Evolutionary conservation across 2,329 filamentous ascomycete species (phyloP), one percentile per base, ranked within the genome.

Genomic region (Plectosphaerella sp.): DNA sequence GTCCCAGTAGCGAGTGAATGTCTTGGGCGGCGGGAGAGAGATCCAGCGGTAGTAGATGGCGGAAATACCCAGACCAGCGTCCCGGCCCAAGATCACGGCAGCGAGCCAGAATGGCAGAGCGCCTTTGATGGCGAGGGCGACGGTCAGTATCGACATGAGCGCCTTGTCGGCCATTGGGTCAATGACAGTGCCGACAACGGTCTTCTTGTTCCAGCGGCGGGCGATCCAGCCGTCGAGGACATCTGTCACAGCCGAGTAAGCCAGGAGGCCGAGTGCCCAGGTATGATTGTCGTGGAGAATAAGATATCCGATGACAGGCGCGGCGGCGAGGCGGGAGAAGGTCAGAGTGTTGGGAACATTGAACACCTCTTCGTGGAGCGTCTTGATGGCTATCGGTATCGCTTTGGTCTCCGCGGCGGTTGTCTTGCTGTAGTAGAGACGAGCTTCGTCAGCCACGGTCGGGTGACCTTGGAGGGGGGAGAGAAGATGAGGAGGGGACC

Each of bases 31-130:
- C 1, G 94, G 94, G 6, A 99, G 79, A 2, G 90, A 95, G 59
- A 97, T 95, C 82, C 91, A 97, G 57, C 94, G 87, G 70, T 94
- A 97, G 74, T 97, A 97, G 60, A 99, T 86, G 22, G 94, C 94
- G 2, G 91, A 84, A 20, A 96, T 78, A 24, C 82, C 91, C 5
- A 99, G 80, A 18, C 86, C 89, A 42, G 89, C 82, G 62, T 99
- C 94, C 43, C 94, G 84, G 25, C 92, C 92, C 4, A 99, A 82
- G 56, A 99, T 96, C 48, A 97, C 84, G n/a, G 79, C 80, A 3
- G 92, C 92, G 3, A 97, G 78, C 83, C 92, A 97, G 37, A 92
- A 86, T 53, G 93, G 91, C 48, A 99, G 76, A 14, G 84, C 81
- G 4, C 91, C 91, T 61, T 96, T 91, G 56, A 88, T 77, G 4